phyloP scores from a whole-genome alignment of 805 yeast species.

The Cyberlindnera veronae region DNA sequence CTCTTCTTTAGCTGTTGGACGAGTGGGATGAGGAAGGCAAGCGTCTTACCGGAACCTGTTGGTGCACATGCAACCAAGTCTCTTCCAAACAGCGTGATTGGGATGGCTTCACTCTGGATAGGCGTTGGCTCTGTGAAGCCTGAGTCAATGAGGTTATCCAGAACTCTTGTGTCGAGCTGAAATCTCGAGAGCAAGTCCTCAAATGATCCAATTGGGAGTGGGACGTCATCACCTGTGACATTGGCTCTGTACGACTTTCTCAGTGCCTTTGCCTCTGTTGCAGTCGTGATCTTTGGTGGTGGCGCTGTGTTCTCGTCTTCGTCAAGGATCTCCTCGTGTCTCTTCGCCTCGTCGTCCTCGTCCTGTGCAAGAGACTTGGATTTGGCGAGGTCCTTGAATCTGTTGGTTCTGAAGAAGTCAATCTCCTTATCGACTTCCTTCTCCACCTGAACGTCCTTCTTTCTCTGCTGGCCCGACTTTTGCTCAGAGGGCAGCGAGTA shows the following conservation, averaged over 20 bases:
- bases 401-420: conserved; percentile 75
- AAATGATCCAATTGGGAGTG: conserved; percentile 89
- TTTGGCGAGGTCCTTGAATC: conserved; percentile 26
- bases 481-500: conserved; percentile 28
- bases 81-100: conserved; percentile 61
- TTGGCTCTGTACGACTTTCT: conserved; percentile 64
- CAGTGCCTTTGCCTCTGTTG: conserved; percentile 56
- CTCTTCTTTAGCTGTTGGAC: conserved; percentile 46
- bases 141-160: conserved; percentile 61
- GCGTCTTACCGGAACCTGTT: conserved; percentile 96
- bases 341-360: conserved; percentile 28
- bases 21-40: conserved; percentile 84
- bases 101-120: conserved; percentile 88
- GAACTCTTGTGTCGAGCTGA: conserved; percentile 49
- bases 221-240: conserved; percentile 79
- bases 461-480: conserved; percentile 22
- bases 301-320: conserved; percentile 20
- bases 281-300: conserved; percentile 42
- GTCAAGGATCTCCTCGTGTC: conserved; percentile 11
- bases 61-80: conserved; percentile 95
- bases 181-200: conserved; percentile 73
- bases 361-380: conserved; percentile 25
- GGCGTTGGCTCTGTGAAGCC: conserved; percentile 87
- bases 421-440: conserved; percentile 64
- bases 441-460: conserved; percentile 38